Conservation (phyloP, 768 basidiomycete genomes). For the Lactifluus piperatus region DNA sequence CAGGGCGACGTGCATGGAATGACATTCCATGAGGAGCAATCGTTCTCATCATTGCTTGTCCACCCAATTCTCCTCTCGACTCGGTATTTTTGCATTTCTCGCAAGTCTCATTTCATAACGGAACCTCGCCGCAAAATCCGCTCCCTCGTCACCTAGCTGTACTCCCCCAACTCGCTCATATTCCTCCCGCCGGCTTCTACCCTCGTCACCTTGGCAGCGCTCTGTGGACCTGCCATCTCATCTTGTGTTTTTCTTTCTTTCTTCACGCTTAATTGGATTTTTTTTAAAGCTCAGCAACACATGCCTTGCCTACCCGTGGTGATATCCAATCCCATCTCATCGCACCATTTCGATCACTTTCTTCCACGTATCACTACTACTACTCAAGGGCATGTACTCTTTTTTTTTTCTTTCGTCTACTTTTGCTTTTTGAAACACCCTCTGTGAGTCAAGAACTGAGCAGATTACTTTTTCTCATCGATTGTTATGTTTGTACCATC, state of each 20-base stretch:
- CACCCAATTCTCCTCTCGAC: neutral
- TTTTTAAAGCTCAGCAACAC: neutral
- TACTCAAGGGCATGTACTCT: constrained; percentile 3
- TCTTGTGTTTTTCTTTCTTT: neutral
- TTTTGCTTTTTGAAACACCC: neutral
- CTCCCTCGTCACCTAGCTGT: constrained; percentile 2
- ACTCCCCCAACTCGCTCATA: neutral
- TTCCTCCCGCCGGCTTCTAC: neutral
- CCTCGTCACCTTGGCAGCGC: constrained; percentile 1
- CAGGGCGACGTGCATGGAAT: constrained; percentile 11
- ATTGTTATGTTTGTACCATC: constrained; percentile 16
- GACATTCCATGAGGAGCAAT: constrained; percentile 4
- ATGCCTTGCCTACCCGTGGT: constrained; percentile 9
- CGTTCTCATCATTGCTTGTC: neutral
- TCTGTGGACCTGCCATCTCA: neutral
- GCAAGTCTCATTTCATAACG: constrained; percentile 9
- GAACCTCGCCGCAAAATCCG: constrained; percentile 11
- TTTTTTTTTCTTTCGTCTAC: neutral
- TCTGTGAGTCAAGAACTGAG: constrained; percentile 11
- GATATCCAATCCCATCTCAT: constrained; percentile 14
- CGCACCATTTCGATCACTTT: constrained; percentile 3
- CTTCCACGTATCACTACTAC: constrained; percentile 3
- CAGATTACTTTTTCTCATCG: neutral
- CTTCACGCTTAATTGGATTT: neutral
- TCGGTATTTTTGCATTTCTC: constrained; percentile 8